These are phyloP conservation scores for Ampelomyces quisqualis DNA, from an alignment of 2,329 filamentous ascomycete genomes.

Conservation along the genomic window DNA sequence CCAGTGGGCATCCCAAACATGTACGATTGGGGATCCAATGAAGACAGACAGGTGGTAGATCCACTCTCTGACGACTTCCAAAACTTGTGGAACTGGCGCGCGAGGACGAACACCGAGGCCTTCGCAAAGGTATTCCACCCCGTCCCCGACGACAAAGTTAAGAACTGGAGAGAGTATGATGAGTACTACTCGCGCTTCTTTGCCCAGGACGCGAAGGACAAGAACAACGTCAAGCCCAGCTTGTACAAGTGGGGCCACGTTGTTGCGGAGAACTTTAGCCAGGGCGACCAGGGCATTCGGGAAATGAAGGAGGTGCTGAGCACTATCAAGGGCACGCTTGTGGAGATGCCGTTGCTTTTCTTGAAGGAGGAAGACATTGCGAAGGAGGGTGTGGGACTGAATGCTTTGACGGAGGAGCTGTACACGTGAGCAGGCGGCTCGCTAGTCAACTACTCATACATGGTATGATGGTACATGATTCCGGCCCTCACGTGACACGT, in stretches of 20 bases:
- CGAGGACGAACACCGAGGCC: conserved; percentile 74
- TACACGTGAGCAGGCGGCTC: too few relatives aligned
- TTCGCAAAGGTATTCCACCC: conserved; percentile 81
- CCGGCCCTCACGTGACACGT: too few relatives aligned
- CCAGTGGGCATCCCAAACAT: conserved; percentile 58
- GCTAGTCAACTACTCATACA: too few relatives aligned
- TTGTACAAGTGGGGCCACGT: conserved; percentile 85
- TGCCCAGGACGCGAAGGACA: conserved; percentile 47
- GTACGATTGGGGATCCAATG: conserved; percentile 51
- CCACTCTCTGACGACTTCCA: conserved; percentile 69
- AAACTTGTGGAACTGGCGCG: conserved; percentile 70
- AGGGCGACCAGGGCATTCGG: conserved; percentile 46
- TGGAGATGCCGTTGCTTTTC: conserved; percentile 92
- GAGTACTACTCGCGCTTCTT: conserved; percentile 70
- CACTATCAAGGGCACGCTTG: conserved; percentile 59
- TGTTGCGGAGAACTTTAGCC: conserved; percentile 56
- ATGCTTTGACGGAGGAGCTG: conserved; percentile 51
- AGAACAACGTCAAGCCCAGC: conserved; percentile 49
- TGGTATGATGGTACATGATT: too few relatives aligned
- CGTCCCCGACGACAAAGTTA: conserved; percentile 68
- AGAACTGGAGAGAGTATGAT: conserved; percentile 72
- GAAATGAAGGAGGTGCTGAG: conserved; percentile 70
- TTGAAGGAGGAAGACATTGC: conserved; percentile 84
- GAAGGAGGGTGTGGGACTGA: conserved; percentile 68
- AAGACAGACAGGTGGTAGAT: conserved; percentile 65